A percentile compares a stretch with the other conserved stretches of the same genome.
Evolutionary conservation across 1,284 basidiomycete species (phyloP).

Genomic region (Cerrena zonata): DNA sequence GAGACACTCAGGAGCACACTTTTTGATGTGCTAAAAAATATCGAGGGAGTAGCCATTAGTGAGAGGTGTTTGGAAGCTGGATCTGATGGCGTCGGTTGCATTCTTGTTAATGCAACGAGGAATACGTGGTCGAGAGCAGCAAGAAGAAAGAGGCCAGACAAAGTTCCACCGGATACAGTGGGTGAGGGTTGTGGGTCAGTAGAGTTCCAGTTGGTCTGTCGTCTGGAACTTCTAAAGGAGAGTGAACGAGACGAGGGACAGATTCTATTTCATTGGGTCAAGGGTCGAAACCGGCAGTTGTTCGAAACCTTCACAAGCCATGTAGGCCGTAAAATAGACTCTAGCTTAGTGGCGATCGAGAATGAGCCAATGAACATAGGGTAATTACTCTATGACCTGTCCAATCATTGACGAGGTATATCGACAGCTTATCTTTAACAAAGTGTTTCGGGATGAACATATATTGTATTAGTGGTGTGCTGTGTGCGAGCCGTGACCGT

Average conservation of each 20-base stretch:
- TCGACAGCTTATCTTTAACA: background rate
- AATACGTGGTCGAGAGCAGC: conserved; percentile 78
- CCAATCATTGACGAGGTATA: background rate
- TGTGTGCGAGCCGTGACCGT: conserved; percentile 30
- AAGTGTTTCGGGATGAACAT: background rate
- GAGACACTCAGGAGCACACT: background rate
- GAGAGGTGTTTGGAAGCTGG: background rate
- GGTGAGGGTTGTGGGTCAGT: background rate
- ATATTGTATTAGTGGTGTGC: conserved; percentile 37
- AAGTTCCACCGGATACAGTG: conserved; percentile 7
- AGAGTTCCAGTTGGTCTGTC: conserved; percentile 13
- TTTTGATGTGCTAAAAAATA: background rate
- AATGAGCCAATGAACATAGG: conserved; percentile 3
- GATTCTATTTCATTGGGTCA: conserved; percentile 48
- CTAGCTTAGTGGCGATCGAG: conserved; percentile 1
- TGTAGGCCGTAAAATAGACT: conserved; percentile 37
- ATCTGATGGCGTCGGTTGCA: background rate
- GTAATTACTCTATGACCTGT: background rate
- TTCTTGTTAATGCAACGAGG: conserved; percentile 34
- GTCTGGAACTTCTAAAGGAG: conserved; percentile 21
- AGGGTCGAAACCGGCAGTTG: conserved; percentile 51
- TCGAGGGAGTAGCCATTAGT: background rate
- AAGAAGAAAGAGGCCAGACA: conserved; percentile 37
- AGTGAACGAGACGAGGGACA: conserved; percentile 8
- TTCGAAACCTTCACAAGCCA: conserved; percentile 71